These are phyloP conservation scores for Orobanche coerulescens DNA, from an alignment of 257 asterid genomes.

Conservation along the genomic window DNA sequence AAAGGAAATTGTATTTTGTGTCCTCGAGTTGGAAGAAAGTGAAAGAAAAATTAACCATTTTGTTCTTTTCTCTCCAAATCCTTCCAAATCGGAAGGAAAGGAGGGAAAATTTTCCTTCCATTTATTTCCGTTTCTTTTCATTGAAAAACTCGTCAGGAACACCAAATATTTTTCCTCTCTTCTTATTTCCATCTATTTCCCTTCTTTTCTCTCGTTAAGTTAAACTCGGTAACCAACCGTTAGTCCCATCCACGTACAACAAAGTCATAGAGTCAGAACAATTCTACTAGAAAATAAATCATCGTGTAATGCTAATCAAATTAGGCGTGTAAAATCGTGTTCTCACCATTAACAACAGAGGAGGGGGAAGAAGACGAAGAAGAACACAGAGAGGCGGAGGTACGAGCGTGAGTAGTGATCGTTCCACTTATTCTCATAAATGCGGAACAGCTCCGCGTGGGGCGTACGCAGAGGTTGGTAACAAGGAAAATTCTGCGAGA, in stretches of 20 bases:
- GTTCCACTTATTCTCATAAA: constrained; percentile 25
- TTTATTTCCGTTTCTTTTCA: too few relatives aligned
- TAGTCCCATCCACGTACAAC: not conserved
- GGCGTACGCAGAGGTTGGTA: constrained; percentile 15
- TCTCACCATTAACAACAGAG: constrained; percentile 26
- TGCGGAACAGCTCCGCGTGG: constrained; percentile 18
- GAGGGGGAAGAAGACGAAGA: constrained; percentile 28
- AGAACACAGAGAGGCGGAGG: constrained; percentile 20
- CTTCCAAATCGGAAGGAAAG: too few relatives aligned
- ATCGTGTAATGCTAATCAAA: not conserved
- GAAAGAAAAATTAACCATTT: too few relatives aligned
- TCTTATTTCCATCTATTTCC: too few relatives aligned
- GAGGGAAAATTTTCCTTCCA: too few relatives aligned
- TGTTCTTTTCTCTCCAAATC: too few relatives aligned
- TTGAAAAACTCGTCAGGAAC: too few relatives aligned
- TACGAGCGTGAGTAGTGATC: constrained; percentile 9
- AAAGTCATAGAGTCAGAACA: not conserved
- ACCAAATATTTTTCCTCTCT: too few relatives aligned
- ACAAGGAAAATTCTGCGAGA: constrained; percentile 19
- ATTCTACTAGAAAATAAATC: not conserved
- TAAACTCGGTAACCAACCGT: too few relatives aligned
- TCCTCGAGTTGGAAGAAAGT: too few relatives aligned
- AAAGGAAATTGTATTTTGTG: too few relatives aligned
- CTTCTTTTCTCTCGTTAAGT: too few relatives aligned
- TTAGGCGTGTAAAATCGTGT: not conserved